phyloP scores from a whole-genome alignment of 2,329 filamentous ascomycete species.

The Apiospora marii region DNA sequence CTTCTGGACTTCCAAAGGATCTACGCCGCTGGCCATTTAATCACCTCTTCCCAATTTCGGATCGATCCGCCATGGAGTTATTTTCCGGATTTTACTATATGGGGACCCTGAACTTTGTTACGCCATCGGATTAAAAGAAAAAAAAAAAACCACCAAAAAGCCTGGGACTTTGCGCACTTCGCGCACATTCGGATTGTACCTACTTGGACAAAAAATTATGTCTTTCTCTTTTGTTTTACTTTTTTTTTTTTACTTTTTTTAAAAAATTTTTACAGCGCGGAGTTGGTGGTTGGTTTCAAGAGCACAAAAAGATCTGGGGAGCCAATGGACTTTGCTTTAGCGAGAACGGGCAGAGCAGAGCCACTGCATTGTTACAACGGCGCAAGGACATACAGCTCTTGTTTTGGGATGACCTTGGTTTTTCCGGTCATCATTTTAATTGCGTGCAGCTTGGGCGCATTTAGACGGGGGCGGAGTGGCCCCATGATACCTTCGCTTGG shows the following conservation, averaged over 20 bases:
- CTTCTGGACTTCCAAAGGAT: not conserved
- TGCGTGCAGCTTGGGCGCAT: slow-evolving; percentile 26
- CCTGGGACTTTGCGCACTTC: slow-evolving; percentile 32
- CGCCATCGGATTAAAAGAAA: slow-evolving; percentile 23
- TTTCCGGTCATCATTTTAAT: slow-evolving; percentile 32
- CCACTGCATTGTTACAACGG: slow-evolving; percentile 21
- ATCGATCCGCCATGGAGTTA: not conserved
- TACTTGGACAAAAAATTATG: slow-evolving; percentile 22
- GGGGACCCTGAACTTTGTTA: not conserved
- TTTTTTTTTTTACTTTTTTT: slow-evolving; percentile 38
- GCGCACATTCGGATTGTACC: slow-evolving; percentile 28
- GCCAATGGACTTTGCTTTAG: slow-evolving; percentile 20
- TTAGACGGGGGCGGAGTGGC: slow-evolving; percentile 35
- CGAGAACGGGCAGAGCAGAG: slow-evolving; percentile 20
- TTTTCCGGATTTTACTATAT: not conserved
- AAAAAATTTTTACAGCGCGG: slow-evolving; percentile 43
- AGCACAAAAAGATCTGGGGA: slow-evolving; percentile 25
- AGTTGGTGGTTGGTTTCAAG: slow-evolving; percentile 41
- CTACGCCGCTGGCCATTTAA: not conserved
- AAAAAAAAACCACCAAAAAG: slow-evolving; percentile 30
- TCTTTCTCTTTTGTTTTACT: slow-evolving; percentile 37
- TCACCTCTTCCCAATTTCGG: slow-evolving; percentile 27
- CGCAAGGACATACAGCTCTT: slow-evolving; percentile 4
- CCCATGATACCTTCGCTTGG: slow-evolving; percentile 42
- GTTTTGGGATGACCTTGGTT: slow-evolving; percentile 23